phyloP scores from a whole-genome alignment of 1,139 yeast species.

The Suhomyces bolitotheri region DNA sequence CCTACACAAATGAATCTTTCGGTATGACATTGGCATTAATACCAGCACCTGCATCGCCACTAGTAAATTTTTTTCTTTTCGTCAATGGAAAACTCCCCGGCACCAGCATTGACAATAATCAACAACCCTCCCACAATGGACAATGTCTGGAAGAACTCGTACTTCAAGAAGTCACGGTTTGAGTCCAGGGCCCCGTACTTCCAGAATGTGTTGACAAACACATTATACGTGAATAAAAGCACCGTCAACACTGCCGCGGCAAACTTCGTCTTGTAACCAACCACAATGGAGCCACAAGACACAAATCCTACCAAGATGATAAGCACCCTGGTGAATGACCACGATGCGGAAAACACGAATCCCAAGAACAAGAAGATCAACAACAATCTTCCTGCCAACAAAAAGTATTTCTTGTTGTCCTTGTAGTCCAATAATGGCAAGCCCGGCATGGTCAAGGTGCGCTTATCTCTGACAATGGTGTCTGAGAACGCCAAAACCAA shows the following conservation, averaged over 20 bases:
- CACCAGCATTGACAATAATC: conserved; percentile 91
- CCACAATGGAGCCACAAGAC: conserved; percentile 76
- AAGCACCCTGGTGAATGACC: conserved; percentile 67
- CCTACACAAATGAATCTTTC: too few relatives aligned
- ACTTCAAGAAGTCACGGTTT: conserved; percentile 85
- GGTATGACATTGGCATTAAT: too few relatives aligned
- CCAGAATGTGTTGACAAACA: conserved; percentile 90
- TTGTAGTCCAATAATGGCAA: conserved; percentile 83
- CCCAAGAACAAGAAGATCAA: conserved; percentile 84
- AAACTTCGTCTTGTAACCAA: conserved; percentile 91
- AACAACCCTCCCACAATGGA: conserved; percentile 94
- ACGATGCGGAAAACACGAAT: conserved; percentile 75
- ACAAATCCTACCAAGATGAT: conserved; percentile 70
- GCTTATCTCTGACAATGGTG: conserved; percentile 78
- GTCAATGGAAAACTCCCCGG: conserved; percentile 91
- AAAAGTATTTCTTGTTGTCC: conserved; percentile 80
- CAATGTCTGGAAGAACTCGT: conserved; percentile 92
- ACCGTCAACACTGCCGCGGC: conserved; percentile 80
- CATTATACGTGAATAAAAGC: conserved; percentile 72
- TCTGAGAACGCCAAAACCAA: conserved; percentile 86
- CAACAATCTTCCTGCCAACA: conserved; percentile 86
- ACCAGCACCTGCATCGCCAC: too few relatives aligned
- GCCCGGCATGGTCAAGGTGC: conserved; percentile 79
- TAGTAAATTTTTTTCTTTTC: conserved; percentile 94
- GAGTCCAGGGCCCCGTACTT: conserved; percentile 66